phyloP scores from a whole-genome alignment of 495 filamentous ascomycete species.

The Melanomma pulvis-pyrius region DNA sequence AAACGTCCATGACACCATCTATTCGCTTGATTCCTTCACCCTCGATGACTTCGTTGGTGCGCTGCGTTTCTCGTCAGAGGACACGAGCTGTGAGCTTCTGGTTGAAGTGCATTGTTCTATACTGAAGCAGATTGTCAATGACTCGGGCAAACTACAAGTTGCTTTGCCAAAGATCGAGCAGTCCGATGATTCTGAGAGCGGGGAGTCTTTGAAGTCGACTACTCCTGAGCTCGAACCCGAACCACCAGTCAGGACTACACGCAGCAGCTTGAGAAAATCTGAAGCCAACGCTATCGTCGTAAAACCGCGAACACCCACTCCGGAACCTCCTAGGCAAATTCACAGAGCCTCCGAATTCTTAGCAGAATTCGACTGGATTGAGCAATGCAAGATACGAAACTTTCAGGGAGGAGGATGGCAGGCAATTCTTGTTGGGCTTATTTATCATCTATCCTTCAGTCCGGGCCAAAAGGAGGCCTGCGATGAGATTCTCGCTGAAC shows the following conservation, averaged over 20 bases:
- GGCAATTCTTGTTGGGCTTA: conserved; percentile 79
- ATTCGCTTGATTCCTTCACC: conserved; percentile 91
- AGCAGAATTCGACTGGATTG: conserved; percentile 75
- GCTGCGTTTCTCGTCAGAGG: conserved; percentile 75
- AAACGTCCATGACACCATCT: conserved; percentile 93
- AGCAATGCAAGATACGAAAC: conserved; percentile 77
- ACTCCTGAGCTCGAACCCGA: conserved; percentile 61
- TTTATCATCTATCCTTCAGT: conserved; percentile 80
- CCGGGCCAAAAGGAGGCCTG: conserved; percentile 70
- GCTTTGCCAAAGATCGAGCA: conserved; percentile 74
- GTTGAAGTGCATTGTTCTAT: conserved; percentile 90
- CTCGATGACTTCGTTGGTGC: conserved; percentile 95
- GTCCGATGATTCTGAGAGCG: conserved; percentile 57
- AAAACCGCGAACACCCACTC: conserved; percentile 34
- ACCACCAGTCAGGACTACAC: conserved; percentile 64
- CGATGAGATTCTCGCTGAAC: conserved; percentile 74
- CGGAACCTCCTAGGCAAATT: conserved; percentile 37
- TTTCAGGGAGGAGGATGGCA: conserved; percentile 93
- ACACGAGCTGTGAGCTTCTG: conserved; percentile 82
- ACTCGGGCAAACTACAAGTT: conserved; percentile 76
- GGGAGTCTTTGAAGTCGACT: conserved; percentile 19
- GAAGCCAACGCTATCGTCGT: conserved; percentile 60
- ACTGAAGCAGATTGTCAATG: conserved; percentile 81
- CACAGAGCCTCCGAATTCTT: conserved; percentile 78
- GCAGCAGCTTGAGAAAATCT: conserved; percentile 80